These are phyloP conservation scores for Termitomyces sp. DNA, from an alignment of 768 basidiomycete genomes.

Conservation along the genomic window DNA sequence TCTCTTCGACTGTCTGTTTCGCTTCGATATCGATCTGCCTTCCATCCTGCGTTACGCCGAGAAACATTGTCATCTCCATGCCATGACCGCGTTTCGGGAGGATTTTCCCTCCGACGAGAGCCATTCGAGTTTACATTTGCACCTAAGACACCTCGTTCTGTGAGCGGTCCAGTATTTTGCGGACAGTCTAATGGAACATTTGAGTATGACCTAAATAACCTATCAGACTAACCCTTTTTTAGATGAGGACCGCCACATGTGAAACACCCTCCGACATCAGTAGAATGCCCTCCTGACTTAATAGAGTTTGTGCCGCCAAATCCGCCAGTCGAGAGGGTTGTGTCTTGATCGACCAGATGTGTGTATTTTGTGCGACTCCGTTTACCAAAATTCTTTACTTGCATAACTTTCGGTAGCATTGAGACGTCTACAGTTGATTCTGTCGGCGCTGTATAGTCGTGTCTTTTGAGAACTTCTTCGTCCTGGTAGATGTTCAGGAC, in stretches of 20 bases:
- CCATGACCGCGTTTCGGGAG: slow-evolving; percentile 29
- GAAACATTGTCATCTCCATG: slow-evolving; percentile 17
- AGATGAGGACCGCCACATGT: slow-evolving; percentile 91
- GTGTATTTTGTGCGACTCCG: slow-evolving; percentile 94
- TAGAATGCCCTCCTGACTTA: slow-evolving; percentile 50
- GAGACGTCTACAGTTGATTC: slow-evolving; percentile 86
- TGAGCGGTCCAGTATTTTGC: slow-evolving; percentile 38
- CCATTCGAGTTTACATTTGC: slow-evolving; percentile 27
- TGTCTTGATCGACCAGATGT: slow-evolving; percentile 93
- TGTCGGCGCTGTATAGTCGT: slow-evolving; percentile 88
- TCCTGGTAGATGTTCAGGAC: slow-evolving; percentile 40
- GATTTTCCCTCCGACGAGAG: slow-evolving; percentile 27
- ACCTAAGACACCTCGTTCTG: slow-evolving; percentile 26
- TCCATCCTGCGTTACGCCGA: slow-evolving; percentile 21
- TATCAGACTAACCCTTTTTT: slow-evolving; percentile 62
- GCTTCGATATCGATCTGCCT: slow-evolving; percentile 21
- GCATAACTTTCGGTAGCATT: slow-evolving; percentile 91
- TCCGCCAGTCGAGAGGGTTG: slow-evolving; percentile 57
- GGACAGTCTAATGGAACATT: slow-evolving; percentile 37
- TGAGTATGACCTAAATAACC: not conserved
- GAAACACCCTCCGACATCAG: slow-evolving; percentile 76
- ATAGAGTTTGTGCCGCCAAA: slow-evolving; percentile 57
- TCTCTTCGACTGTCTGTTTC: slow-evolving; percentile 16
- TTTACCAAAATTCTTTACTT: slow-evolving; percentile 93
- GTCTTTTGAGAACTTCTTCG: slow-evolving; percentile 75